Percentiles rank a stretch among this genome's conserved stretches.
Evolutionary conservation across 768 basidiomycete species (phyloP).

Genomic region (Mycena belliarum): DNA sequence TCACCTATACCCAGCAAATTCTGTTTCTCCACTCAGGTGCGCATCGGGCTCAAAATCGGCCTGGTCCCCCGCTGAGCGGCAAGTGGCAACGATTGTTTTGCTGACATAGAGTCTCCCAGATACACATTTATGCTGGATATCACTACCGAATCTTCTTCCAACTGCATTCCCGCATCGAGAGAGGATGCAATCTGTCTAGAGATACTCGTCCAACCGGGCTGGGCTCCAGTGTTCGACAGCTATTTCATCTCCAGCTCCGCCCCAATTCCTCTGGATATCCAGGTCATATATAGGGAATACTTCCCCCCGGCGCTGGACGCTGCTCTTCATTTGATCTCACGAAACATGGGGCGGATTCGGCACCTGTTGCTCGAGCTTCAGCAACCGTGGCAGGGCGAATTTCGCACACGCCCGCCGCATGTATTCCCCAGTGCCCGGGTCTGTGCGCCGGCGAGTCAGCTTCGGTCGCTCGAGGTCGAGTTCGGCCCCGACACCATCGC

Average conservation of each 20-base stretch:
- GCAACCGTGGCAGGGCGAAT: neutral
- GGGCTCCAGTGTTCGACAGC: neutral
- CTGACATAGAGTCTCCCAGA: too few relatives aligned
- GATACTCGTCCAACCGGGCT: neutral
- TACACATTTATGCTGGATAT: too few relatives aligned
- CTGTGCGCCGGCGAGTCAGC: neutral
- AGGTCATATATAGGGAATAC: neutral
- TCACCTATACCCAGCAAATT: too few relatives aligned
- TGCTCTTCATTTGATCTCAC: neutral
- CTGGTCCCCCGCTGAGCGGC: too few relatives aligned
- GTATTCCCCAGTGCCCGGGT: neutral
- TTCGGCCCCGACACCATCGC: neutral
- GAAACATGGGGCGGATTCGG: neutral
- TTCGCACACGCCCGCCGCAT: neutral
- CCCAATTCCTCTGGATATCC: neutral
- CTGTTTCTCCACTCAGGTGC: too few relatives aligned
- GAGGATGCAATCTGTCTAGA: too few relatives aligned
- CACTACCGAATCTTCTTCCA: too few relatives aligned
- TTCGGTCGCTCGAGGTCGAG: neutral
- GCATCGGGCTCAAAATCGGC: too few relatives aligned
- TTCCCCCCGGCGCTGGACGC: neutral
- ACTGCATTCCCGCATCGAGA: too few relatives aligned
- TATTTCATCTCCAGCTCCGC: constrained; percentile 1
- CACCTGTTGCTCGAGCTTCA: neutral
- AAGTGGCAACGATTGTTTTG: too few relatives aligned